phyloP scores from a whole-genome alignment of 805 yeast species.

The Cyberlindnera amylophila region DNA sequence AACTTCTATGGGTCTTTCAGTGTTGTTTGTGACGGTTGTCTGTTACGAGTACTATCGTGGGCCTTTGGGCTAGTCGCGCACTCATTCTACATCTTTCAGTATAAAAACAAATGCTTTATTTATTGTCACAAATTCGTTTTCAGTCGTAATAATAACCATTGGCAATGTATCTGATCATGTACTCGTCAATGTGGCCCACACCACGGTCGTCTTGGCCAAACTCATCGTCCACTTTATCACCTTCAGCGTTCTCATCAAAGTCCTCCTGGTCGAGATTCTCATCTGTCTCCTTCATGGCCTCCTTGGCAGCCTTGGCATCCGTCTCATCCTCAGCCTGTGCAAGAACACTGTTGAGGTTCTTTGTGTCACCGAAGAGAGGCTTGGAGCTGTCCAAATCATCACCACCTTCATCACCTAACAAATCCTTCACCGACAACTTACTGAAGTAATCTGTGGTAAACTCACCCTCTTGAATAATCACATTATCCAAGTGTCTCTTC shows the following conservation, averaged over 20 bases:
- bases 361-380: conserved; percentile 31
- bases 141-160: conserved; percentile 63
- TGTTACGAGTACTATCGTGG: no score
- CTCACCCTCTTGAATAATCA: conserved; percentile 96
- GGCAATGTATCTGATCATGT: conserved; percentile 89
- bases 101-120: background rate
- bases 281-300: conserved; percentile 81
- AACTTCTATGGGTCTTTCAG: no score
- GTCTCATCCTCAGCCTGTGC: conserved; percentile 96
- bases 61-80: no score
- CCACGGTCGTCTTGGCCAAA: conserved; percentile 39
- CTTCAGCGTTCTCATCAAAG: conserved; percentile 45
- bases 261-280: conserved; percentile 70
- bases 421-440: conserved; percentile 78
- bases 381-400: conserved; percentile 29
- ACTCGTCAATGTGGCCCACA: conserved; percentile 87
- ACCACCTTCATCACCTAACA: conserved; percentile 50
- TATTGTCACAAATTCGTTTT: background rate
- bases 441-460: conserved; percentile 96
- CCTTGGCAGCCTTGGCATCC: conserved; percentile 82
- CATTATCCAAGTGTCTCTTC: conserved; percentile 88
- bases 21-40: no score
- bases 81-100: no score
- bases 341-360: conserved; percentile 54
- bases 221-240: conserved; percentile 41